Evolutionary conservation across 2,329 filamentous ascomycete genomes (phyloP).

Genomic region (Microsporum audouinii): DNA sequence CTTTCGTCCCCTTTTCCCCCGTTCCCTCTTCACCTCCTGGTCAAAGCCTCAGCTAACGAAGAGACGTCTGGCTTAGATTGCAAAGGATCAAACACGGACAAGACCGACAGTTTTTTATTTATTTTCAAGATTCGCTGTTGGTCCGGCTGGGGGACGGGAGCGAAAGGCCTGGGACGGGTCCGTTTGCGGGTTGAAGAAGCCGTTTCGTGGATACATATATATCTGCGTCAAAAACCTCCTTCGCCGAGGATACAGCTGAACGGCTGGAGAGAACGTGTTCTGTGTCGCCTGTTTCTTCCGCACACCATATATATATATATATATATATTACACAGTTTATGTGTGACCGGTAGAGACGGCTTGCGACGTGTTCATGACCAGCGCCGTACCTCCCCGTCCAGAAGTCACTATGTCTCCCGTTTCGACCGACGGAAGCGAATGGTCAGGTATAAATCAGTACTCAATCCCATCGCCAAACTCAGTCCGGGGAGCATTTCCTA

Average conservation of each 20-base stretch:
- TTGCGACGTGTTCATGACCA: background rate
- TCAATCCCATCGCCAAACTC: constrained; percentile 37
- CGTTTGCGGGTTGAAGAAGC: background rate
- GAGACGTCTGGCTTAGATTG: background rate
- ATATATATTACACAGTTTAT: background rate
- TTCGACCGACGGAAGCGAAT: constrained; percentile 72
- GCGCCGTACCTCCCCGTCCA: background rate
- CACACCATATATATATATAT: background rate
- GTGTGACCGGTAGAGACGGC: background rate
- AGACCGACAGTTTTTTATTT: background rate
- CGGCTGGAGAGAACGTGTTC: background rate
- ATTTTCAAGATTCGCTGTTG: too few relatives aligned
- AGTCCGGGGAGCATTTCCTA: constrained; percentile 42
- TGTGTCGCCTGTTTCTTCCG: background rate
- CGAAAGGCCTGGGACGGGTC: background rate
- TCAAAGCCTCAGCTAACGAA: background rate
- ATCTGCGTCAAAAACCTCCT: background rate
- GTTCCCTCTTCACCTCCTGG: background rate
- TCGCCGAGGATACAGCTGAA: background rate
- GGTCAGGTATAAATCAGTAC: constrained; percentile 60
- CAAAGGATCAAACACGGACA: background rate
- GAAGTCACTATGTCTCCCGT: constrained; percentile 58
- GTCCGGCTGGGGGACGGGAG: too few relatives aligned
- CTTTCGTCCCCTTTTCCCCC: background rate
- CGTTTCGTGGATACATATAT: background rate